These are phyloP conservation scores for Candida oleophila DNA, from an alignment of 805 yeast genomes.

Conservation along the genomic window DNA sequence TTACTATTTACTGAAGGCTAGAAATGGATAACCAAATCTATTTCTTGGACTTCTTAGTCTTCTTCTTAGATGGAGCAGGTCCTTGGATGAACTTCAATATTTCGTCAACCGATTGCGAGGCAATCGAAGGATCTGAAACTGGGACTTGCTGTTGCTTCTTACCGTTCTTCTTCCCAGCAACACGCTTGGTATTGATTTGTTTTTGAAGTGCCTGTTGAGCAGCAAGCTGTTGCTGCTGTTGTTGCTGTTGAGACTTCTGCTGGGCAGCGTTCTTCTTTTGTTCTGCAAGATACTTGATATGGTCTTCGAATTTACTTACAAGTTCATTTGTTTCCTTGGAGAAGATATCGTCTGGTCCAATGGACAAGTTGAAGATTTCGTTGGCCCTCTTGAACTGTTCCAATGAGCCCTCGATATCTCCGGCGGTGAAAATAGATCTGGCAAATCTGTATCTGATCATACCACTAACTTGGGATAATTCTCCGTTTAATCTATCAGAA, in stretches of 20 bases:
- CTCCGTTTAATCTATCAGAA: constrained; percentile 54
- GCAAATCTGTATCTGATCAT: constrained; percentile 61
- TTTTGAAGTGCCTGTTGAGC: constrained; percentile 22
- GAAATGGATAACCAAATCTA: constrained; percentile 5
- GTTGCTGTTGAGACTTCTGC: constrained; percentile 11
- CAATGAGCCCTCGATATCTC: constrained; percentile 46
- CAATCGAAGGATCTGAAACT: constrained; percentile 51
- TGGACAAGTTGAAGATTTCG: constrained; percentile 50
- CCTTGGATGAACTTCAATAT: constrained; percentile 73
- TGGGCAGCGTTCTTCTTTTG: constrained; percentile 25
- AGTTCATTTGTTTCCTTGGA: constrained; percentile 70
- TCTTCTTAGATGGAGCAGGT: constrained; percentile 17
- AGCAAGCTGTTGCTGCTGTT: constrained; percentile 20
- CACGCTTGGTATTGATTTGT: constrained; percentile 19
- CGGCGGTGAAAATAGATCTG: constrained; percentile 43
- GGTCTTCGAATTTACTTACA: constrained; percentile 49
- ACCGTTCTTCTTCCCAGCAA: constrained; percentile 13
- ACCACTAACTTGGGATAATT: constrained; percentile 59
- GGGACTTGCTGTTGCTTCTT: constrained; percentile 16
- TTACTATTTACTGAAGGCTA: background rate
- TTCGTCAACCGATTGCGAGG: constrained; percentile 68
- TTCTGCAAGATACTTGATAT: constrained; percentile 40
- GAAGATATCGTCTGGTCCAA: constrained; percentile 67
- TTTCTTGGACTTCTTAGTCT: constrained; percentile 6
- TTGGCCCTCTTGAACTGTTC: constrained; percentile 57